Base-by-base conservation (phyloP, 176 grass and related monocot species). In the Poa annua region DNA sequence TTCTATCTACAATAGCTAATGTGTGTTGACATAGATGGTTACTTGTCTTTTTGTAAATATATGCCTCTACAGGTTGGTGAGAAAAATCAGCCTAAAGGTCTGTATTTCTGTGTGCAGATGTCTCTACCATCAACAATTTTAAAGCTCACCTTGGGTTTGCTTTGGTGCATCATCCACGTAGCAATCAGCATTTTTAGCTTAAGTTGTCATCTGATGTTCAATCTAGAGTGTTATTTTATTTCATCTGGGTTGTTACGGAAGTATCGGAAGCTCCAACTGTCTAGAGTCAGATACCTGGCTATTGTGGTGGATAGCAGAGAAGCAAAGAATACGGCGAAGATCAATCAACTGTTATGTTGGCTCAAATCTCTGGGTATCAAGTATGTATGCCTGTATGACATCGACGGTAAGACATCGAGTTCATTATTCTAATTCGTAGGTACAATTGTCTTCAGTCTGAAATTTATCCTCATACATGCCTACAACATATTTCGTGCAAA, bases 281-380 rank as follows among this genome's bases (percentile, higher is more conserved):
- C 77, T 20, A 85, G 65, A 62, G 87, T 98, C 25, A 84, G 72
- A 36, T 76, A 80, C 63, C 85, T 98, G 51, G 96, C 93, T 59
- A 72, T 98, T 66, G 91, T 98, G 55, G 76, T 98, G 74, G 96
- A 95, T 80, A 98, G 93, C 78, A 90, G 84, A 87, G 96, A 98
- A 88, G 93, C 96, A 82, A 92, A 81, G 84, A 88, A 88, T 77
- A 88, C 55, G 4, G 53, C 2, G 21, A 93, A 98, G 80, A 77
- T 96, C 47, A 81, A 88, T 53, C 88, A 85, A 24, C 87, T 95
- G 85, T 52, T 98, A 71, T 80, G 8, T 33, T 95, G 91, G 91
- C 79, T 98, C 33, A 85, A 87, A 75, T 70, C 87, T 75, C 71
- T 87, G 12, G 85, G 85, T 38, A 72, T 98, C 53, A 92, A 93